phyloP scores from a whole-genome alignment of 225 moss, liverwort and hornwort genomes.

The Takakia lepidozioides region DNA sequence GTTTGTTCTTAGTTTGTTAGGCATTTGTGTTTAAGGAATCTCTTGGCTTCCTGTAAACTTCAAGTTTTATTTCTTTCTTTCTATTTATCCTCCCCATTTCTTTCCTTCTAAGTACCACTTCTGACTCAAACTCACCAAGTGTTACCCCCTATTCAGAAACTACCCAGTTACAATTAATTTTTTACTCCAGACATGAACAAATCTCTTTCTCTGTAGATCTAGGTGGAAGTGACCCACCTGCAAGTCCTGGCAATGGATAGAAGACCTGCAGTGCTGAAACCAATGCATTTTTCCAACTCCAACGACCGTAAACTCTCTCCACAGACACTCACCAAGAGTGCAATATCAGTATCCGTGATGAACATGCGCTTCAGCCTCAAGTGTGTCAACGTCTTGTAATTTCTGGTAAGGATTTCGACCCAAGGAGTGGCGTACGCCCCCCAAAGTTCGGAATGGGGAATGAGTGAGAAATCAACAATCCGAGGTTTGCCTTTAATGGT shows the following conservation, averaged over 20 bases:
- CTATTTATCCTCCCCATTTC: too few relatives aligned
- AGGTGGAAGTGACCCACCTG: too few relatives aligned
- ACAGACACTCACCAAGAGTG: constrained; percentile 26
- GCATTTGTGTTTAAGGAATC: too few relatives aligned
- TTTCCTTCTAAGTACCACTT: too few relatives aligned
- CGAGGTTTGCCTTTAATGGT: constrained; percentile 55
- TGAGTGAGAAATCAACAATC: constrained; percentile 44
- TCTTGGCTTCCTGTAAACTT: too few relatives aligned
- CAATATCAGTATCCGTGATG: constrained; percentile 29
- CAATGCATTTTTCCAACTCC: constrained; percentile 48
- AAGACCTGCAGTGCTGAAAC: constrained; percentile 35
- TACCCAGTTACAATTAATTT: too few relatives aligned
- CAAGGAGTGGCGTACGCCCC: constrained; percentile 45
- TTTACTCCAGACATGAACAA: too few relatives aligned
- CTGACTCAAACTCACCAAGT: too few relatives aligned
- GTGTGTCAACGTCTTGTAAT: constrained; percentile 17
- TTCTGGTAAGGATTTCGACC: constrained; percentile 16
- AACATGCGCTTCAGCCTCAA: constrained; percentile 49
- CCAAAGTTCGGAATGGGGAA: constrained; percentile 39
- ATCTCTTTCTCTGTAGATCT: too few relatives aligned
- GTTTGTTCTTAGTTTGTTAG: too few relatives aligned
- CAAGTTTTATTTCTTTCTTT: too few relatives aligned
- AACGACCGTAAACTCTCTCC: constrained; percentile 22
- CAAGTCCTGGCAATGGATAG: constrained; percentile 23
- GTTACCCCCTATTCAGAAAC: too few relatives aligned